Percentiles rank a stretch among this genome's conserved stretches.
Evolutionary conservation across 2,329 filamentous ascomycete species (phyloP).

Genomic region (Alternaria arbusti): DNA sequence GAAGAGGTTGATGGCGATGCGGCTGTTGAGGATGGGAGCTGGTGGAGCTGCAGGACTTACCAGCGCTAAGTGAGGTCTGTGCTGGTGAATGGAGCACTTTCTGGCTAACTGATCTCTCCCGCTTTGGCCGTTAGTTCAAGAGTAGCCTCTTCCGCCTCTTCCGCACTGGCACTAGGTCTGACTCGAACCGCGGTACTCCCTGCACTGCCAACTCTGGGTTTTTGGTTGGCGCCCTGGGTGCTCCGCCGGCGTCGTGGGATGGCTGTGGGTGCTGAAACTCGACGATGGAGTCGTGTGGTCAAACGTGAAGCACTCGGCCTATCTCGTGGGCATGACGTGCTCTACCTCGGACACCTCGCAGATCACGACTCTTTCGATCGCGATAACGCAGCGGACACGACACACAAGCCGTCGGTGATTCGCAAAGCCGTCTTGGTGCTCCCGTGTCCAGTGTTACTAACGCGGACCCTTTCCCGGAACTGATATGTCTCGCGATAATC

Average conservation of each 20-base stretch:
- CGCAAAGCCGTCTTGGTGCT: slow-evolving; percentile 15
- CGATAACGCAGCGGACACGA: neutral
- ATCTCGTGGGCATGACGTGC: slow-evolving; percentile 10
- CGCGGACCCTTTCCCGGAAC: slow-evolving; percentile 20
- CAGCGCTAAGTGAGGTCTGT: slow-evolving; percentile 10
- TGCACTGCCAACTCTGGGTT: neutral
- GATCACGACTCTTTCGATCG: slow-evolving; percentile 1
- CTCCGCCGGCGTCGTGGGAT: neutral
- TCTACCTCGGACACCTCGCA: neutral
- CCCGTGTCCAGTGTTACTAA: slow-evolving; percentile 18
- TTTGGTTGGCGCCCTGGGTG: neutral
- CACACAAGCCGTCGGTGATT: neutral
- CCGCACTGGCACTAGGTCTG: slow-evolving; percentile 12
- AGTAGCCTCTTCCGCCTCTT: slow-evolving; percentile 17
- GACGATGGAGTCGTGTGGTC: neutral
- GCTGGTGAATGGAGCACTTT: slow-evolving; percentile 10
- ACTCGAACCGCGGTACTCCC: slow-evolving; percentile 4
- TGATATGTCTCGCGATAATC: slow-evolving; percentile 1
- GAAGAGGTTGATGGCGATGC: slow-evolving; percentile 11
- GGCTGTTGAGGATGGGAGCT: slow-evolving; percentile 33
- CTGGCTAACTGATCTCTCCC: slow-evolving; percentile 16
- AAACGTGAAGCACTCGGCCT: slow-evolving; percentile 1
- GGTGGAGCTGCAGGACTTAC: slow-evolving; percentile 21
- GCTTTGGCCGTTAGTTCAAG: slow-evolving; percentile 23
- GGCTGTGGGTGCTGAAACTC: neutral